Evolutionary conservation across 108 stramenopile species (phyloP), one percentile per base, ranked within the genome.

Genomic region (Epipyxis sp.): DNA sequence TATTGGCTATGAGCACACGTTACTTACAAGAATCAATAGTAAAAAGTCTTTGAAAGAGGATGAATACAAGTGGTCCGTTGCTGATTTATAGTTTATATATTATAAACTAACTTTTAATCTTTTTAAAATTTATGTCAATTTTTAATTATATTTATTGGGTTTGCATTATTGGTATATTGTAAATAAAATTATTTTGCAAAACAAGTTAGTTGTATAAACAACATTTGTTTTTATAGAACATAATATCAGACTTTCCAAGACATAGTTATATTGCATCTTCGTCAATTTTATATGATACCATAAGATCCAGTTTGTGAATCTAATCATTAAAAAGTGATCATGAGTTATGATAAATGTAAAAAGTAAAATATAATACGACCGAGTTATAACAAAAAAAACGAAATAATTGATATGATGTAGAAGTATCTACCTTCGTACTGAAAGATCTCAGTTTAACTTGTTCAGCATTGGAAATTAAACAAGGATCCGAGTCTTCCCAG

Each of bases 401-500:
- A 68, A 68, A 13, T 40, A 16, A 68, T 13, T 25, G 29, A 37
- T 16, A 13, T 16, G 39, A 37, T 16, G 20, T 16, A 68, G 20
- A 68, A 20, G 20, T 20, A 68, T 37, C 16, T 74, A 94, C 91
- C 76, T 92, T 90, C 40, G 97, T 95, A 6, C 92, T 94, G 77
- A 97, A 94, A 79, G 90, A 91, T 50, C 94, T 92, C 44, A 95
- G 87, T 78, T 91, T 92, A 6, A 98, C 95, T 79, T 97, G 92
- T 69, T 90, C 88, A 45, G 90, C 90, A 78, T 98, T 92, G 85
- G 91, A 86, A 72, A 98, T 98, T 90, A 95, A 92, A 30, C 92
- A 86, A 32, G 97, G 95, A 88, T 98, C 97, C 0, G 93, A 94
- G 79, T 98, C 97, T 59, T 93, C 93, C 97, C 97, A 98, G 76